Conservation (phyloP, 371 early-diverging fungal genomes). For the Haplosporangium sp. region DNA sequence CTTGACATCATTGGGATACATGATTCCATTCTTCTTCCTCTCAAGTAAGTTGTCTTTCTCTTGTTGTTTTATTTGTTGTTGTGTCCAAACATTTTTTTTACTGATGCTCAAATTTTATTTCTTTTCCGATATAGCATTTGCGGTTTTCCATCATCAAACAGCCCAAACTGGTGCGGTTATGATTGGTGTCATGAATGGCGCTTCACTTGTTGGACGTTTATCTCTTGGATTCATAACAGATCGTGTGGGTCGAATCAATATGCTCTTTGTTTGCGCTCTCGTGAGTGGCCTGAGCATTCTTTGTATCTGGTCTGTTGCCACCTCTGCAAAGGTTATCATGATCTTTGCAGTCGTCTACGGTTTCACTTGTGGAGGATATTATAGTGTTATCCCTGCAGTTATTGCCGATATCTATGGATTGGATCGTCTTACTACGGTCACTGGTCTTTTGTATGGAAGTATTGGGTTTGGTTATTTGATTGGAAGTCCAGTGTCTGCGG, state of each 20-base stretch:
- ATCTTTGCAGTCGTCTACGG: conserved; percentile 60
- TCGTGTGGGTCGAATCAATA: conserved; percentile 64
- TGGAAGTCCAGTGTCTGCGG: conserved; percentile 55
- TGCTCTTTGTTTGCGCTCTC: conserved; percentile 61
- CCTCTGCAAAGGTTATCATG: conserved; percentile 20
- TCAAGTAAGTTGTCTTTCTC: conserved; percentile 29
- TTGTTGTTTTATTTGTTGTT: background rate
- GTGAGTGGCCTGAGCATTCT: conserved; percentile 52
- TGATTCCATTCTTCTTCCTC: conserved; percentile 55
- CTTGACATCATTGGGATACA: conserved; percentile 53
- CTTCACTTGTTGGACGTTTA: conserved; percentile 67
- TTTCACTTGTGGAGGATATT: conserved; percentile 63
- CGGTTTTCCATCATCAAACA: conserved; percentile 54
- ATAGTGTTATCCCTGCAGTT: conserved; percentile 59
- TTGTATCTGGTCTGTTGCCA: conserved; percentile 52
- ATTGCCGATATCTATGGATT: conserved; percentile 63
- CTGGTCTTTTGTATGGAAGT: conserved; percentile 55
- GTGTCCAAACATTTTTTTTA: too few relatives aligned
- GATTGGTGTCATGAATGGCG: conserved; percentile 69
- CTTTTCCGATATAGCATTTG: conserved; percentile 27
- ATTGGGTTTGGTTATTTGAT: conserved; percentile 61
- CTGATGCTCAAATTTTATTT: too few relatives aligned
- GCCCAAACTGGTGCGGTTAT: conserved; percentile 59
- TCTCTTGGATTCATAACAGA: conserved; percentile 63
- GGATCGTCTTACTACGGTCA: conserved; percentile 57